Evolutionary conservation across 805 yeast species (phyloP), one percentile per base, ranked within the genome.

Genomic region (Starmerella apicola): DNA sequence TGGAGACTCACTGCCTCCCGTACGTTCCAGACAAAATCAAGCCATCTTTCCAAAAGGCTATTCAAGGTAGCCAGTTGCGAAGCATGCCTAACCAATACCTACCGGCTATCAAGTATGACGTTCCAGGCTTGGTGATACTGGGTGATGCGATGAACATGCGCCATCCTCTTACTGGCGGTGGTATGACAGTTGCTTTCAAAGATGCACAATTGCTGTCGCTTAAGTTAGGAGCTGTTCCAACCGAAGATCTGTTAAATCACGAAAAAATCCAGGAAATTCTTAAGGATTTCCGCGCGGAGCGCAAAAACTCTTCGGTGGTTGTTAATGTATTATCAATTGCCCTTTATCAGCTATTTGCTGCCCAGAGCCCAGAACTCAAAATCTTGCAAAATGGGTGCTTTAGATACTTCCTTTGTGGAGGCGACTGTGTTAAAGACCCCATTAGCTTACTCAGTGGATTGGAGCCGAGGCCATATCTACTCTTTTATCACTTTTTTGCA

Each of bases 101-200:
- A 37, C 72, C 93, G 19, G 96, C 96, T 1, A 67, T 72, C 41
- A 66, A 68, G 37, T 43, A 51, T 22, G 86, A 84, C 56, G 67
- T 73, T 32, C 77, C 76, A 9, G 98, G 98, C 10, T 64, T 84
- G 34, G 66, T 91, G 27, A 69, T 88, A 50, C 57, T 91, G 26
- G 98, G 98, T 36, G 98, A 91, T 59, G 82, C 98, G 2, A 68
- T 86, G 51, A 91, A 91, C 60, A 91, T 91, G 96, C 72, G 98
- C 58, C 98, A 91, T 59, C 98, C 98, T 21, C 71, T 91, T 45
- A 91, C 97, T 1, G 98, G 98, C 38, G 98, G 98, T 48, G 98
- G 98, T 45, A 91, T 91, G 98, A 85, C 97, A 20, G 98, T 91
- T 32, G 96, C 95, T 2, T 65, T 91, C 44, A 81, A 77, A 56